Percentiles rank a stretch among this genome's conserved stretches.
These are phyloP conservation scores for Thielaviopsis musarum DNA, from an alignment of 2,329 filamentous ascomycete species.

Conservation along the genomic window DNA sequence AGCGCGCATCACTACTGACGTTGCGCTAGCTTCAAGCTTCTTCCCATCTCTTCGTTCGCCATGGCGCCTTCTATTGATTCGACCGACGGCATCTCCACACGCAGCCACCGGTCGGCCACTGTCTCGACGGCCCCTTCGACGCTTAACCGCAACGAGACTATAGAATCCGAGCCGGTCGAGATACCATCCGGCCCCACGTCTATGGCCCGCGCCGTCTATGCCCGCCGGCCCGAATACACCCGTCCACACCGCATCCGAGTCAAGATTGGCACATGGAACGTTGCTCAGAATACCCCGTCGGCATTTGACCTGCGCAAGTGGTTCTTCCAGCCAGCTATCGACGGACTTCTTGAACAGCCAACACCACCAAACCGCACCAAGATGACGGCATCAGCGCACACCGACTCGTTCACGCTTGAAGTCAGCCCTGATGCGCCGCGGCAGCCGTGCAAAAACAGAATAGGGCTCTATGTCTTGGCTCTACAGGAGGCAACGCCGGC, in stretches of 20 bases:
- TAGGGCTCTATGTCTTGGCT: conserved; percentile 79
- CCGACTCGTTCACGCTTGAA: conserved; percentile 8
- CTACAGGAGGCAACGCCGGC: conserved; percentile 88
- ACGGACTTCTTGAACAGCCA: conserved; percentile 14
- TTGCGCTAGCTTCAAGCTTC: neutral
- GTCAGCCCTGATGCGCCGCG: conserved; percentile 4
- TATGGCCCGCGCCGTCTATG: conserved; percentile 49
- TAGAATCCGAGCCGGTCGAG: conserved; percentile 26
- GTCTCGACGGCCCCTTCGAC: neutral
- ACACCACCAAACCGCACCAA: conserved; percentile 1
- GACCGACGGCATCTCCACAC: neutral
- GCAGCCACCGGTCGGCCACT: neutral
- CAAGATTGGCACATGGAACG: conserved; percentile 93
- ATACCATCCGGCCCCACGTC: conserved; percentile 34
- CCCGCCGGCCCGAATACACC: conserved; percentile 64
- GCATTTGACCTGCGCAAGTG: conserved; percentile 78
- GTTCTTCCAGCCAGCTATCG: conserved; percentile 46
- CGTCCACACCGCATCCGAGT: conserved; percentile 58
- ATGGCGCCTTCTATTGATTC: neutral
- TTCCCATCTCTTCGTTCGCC: neutral
- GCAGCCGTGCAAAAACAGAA: conserved; percentile 16
- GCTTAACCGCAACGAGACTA: neutral
- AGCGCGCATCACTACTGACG: neutral
- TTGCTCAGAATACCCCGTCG: conserved; percentile 66
- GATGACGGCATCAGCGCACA: conserved; percentile 1